Evolutionary conservation across 2,329 filamentous ascomycete species (phyloP).

Genomic region (Elsinoe batatas): DNA sequence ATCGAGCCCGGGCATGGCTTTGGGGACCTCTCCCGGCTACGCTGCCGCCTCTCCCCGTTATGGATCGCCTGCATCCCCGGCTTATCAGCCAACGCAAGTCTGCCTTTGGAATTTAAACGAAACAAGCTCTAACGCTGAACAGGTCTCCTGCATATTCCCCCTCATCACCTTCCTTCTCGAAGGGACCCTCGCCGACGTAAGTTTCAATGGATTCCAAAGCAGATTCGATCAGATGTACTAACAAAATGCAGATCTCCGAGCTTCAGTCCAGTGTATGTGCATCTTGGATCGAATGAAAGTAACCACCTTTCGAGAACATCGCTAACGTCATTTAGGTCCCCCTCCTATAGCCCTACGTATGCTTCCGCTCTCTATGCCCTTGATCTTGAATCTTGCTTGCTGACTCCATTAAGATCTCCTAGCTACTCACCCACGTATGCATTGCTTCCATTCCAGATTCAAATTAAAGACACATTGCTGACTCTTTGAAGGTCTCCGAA

Average conservation of each 20-base stretch:
- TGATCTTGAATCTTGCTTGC: not conserved
- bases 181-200: not conserved
- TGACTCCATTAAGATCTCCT: constrained; percentile 17
- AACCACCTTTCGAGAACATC: too few species aligned
- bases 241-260: not conserved
- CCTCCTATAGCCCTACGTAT: too few species aligned
- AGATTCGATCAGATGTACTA: not conserved
- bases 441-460: too few species aligned
- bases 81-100: not conserved
- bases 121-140: not conserved
- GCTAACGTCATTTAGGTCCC: too few species aligned
- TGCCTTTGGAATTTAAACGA: not conserved
- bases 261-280: not conserved
- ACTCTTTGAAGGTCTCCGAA: too few species aligned
- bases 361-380: not conserved
- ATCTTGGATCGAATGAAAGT: too few species aligned
- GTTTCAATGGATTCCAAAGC: not conserved
- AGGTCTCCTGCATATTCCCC: constrained; percentile 19
- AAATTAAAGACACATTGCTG: constrained; percentile 27
- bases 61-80: not conserved
- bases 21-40: constrained; percentile 22
- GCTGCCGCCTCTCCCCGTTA: not conserved
- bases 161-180: constrained; percentile 19
- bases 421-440: constrained; percentile 23
- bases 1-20: not conserved